phyloP scores from a whole-genome alignment of 306 rosid species.

The Rubus parviflorus region DNA sequence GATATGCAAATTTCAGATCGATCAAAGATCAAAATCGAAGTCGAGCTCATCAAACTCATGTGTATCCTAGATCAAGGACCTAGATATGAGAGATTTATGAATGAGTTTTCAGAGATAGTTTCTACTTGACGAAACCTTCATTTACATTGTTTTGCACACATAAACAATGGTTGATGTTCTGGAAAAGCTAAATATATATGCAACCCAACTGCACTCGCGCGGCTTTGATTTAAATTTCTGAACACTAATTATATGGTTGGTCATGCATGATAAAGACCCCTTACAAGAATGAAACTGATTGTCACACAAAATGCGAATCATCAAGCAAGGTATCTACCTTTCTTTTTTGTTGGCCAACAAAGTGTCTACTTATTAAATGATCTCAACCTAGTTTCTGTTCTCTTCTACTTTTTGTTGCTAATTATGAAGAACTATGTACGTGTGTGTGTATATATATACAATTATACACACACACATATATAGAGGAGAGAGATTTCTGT shows the following conservation, averaged over 20 bases:
- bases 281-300: not conserved
- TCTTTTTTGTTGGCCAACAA: not conserved
- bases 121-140: not conserved
- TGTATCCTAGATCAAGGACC: too few species aligned
- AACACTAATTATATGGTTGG: not conserved
- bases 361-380: not conserved
- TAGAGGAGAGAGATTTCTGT: not conserved
- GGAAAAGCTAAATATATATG: too few species aligned
- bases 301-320: not conserved
- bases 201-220: not conserved
- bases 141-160: not conserved
- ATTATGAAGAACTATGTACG: not conserved
- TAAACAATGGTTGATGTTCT: too few species aligned
- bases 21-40: too few species aligned
- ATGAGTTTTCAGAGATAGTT: too few species aligned
- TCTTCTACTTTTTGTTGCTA: not conserved
- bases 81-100: too few species aligned
- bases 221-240: not conserved
- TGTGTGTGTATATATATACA: too few species aligned
- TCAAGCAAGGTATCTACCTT: slow-evolving; percentile 9
- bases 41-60: too few species aligned
- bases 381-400: not conserved
- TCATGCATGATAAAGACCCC: not conserved
- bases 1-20: too few species aligned
- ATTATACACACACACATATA: too few species aligned